Evolutionary conservation across 176 grass and related monocot genomes (phyloP).

Genomic region (Puya raimondii): DNA sequence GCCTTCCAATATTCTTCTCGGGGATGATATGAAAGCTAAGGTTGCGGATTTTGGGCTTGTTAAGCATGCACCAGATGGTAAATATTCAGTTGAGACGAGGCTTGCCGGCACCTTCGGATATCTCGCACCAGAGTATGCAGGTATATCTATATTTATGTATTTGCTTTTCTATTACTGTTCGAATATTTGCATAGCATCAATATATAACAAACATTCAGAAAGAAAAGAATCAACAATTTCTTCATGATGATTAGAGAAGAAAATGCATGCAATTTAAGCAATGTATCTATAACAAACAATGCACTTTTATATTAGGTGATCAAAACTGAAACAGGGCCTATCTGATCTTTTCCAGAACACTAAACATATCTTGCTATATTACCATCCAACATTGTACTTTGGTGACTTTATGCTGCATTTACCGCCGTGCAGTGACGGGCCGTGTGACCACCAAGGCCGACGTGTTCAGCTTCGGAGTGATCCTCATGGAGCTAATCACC

Average conservation of each 20-base stretch:
- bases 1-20: slow-evolving; percentile 27
- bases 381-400: not conserved
- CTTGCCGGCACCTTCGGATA: slow-evolving; percentile 28
- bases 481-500: slow-evolving; percentile 43
- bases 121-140: slow-evolving; percentile 25
- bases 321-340: not conserved
- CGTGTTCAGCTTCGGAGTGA: slow-evolving; percentile 42
- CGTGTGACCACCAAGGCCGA: slow-evolving; percentile 41
- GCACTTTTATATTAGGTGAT: not conserved
- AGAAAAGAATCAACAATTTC: not conserved
- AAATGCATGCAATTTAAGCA: not conserved
- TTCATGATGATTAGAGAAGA: not conserved
- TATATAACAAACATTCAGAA: not conserved
- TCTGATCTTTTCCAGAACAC: not conserved
- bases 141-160: not conserved
- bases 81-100: slow-evolving; percentile 16
- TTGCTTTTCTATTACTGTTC: not conserved
- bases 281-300: not conserved
- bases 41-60: slow-evolving; percentile 29
- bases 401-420: too few relatives aligned
- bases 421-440: slow-evolving; percentile 20
- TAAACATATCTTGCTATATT: not conserved
- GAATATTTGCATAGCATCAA: too few relatives aligned
- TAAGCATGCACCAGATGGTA: slow-evolving; percentile 16
- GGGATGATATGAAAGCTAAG: slow-evolving; percentile 28